A percentile compares a stretch with the other conserved stretches of the same genome.
Conservation (phyloP, 345 rosid genomes). For the Eucalyptus lansdowneana region DNA sequence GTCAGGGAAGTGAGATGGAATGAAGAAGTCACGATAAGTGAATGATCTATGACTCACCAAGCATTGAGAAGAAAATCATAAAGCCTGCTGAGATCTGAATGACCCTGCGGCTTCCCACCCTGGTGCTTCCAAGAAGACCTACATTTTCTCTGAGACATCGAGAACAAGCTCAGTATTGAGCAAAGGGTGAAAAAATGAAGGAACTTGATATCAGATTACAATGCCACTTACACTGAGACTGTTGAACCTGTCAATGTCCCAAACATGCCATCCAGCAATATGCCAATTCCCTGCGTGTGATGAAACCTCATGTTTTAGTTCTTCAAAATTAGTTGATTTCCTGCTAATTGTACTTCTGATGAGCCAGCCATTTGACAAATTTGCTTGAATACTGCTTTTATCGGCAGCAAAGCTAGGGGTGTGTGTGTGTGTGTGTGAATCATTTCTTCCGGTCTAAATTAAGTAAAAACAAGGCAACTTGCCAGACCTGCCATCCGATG, state of each 20-base stretch:
- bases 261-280: conserved; percentile 72
- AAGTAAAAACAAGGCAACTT: neutral
- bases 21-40: neutral
- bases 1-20: neutral
- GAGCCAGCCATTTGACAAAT: neutral
- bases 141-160: conserved; percentile 63
- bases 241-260: conserved; percentile 80
- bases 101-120: conserved; percentile 95
- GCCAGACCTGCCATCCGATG: conserved; percentile 80
- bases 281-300: conserved; percentile 54
- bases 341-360: neutral
- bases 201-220: neutral
- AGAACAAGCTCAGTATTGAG: neutral
- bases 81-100: conserved; percentile 96
- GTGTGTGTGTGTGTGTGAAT: neutral
- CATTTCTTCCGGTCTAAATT: neutral
- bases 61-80: conserved; percentile 93
- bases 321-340: neutral
- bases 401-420: neutral
- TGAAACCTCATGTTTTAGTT: neutral
- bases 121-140: conserved; percentile 92
- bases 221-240: conserved; percentile 62
- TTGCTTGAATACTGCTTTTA: neutral
- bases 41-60: conserved; percentile 33
- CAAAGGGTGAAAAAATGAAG: neutral